Percentiles rank a stretch among this genome's conserved stretches.
These are phyloP conservation scores for Boletus eberwhitei DNA, from an alignment of 768 basidiomycete species.

Conservation along the genomic window DNA sequence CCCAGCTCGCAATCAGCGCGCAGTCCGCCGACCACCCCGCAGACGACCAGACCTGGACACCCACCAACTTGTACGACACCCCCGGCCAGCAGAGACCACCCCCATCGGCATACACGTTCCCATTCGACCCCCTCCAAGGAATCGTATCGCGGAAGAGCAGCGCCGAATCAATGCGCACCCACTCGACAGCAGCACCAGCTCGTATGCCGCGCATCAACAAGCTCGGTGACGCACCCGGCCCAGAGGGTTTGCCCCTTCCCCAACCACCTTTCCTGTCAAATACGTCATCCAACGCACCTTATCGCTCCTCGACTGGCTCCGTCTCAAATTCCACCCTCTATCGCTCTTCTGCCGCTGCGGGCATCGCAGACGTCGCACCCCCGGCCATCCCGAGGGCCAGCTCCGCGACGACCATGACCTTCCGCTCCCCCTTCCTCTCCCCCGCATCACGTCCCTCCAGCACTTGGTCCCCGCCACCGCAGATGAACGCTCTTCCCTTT, in stretches of 20 bases:
- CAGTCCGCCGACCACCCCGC: slow-evolving; percentile 8
- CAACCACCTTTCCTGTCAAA: slow-evolving; percentile 45
- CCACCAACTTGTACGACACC: slow-evolving; percentile 11
- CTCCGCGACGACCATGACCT: slow-evolving; percentile 42
- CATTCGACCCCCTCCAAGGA: slow-evolving; percentile 56
- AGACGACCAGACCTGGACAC: slow-evolving; percentile 18
- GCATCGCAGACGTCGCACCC: slow-evolving; percentile 8
- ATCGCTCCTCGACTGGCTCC: slow-evolving; percentile 31
- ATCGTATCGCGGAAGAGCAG: slow-evolving; percentile 46
- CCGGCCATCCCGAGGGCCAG: slow-evolving; percentile 37
- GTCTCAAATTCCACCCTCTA: slow-evolving; percentile 26
- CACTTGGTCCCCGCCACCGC: slow-evolving; percentile 59
- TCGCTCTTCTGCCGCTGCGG: slow-evolving; percentile 28
- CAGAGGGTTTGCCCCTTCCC: slow-evolving; percentile 36
- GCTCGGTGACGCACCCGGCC: slow-evolving; percentile 10
- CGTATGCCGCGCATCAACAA: slow-evolving; percentile 20
- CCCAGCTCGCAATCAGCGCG: slow-evolving; percentile 23
- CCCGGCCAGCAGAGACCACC: slow-evolving; percentile 26
- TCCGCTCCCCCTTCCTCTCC: slow-evolving; percentile 68
- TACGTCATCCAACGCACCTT: slow-evolving; percentile 36
- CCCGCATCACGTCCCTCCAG: slow-evolving; percentile 64
- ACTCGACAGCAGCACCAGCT: slow-evolving; percentile 22
- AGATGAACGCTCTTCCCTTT: slow-evolving; percentile 24
- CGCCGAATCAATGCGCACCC: slow-evolving; percentile 35
- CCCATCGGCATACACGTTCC: slow-evolving; percentile 42